phyloP scores from a whole-genome alignment of 106 monocot species.

The Dactylorhiza incarnata region DNA sequence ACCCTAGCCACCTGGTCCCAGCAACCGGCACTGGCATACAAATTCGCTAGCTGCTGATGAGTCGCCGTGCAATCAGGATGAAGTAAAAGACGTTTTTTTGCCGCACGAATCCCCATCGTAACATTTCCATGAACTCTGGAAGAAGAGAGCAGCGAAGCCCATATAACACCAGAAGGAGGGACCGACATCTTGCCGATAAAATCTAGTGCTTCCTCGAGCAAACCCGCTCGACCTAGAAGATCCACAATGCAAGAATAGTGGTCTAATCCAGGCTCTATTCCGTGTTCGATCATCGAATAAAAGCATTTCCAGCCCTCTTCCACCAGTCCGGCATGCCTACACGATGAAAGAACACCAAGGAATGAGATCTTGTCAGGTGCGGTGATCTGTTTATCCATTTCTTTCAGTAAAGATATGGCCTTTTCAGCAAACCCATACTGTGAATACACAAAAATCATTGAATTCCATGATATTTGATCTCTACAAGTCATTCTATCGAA shows the following conservation, averaged over 20 bases:
- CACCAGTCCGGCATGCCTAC: slow-evolving; percentile 43
- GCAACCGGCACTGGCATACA: slow-evolving; percentile 29
- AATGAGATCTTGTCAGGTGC: slow-evolving; percentile 37
- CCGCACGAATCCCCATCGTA: slow-evolving; percentile 47
- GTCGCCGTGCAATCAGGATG: slow-evolving; percentile 48
- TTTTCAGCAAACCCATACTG: slow-evolving; percentile 41
- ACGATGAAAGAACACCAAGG: slow-evolving; percentile 45
- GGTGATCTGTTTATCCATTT: slow-evolving; percentile 20
- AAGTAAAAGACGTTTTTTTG: slow-evolving; percentile 33
- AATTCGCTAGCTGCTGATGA: slow-evolving; percentile 40
- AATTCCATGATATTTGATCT: slow-evolving; percentile 53
- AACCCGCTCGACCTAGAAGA: slow-evolving; percentile 45
- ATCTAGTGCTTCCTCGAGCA: slow-evolving; percentile 34
- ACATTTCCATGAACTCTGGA: slow-evolving; percentile 39
- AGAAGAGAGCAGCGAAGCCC: slow-evolving; percentile 46
- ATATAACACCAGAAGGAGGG: slow-evolving; percentile 37
- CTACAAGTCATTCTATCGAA: slow-evolving; percentile 27
- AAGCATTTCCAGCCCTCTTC: slow-evolving; percentile 30
- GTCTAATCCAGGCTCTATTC: slow-evolving; percentile 34
- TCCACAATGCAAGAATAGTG: slow-evolving; percentile 52
- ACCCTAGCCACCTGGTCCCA: slow-evolving; percentile 36
- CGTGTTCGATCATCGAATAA: slow-evolving; percentile 26
- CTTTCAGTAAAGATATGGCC: slow-evolving; percentile 25
- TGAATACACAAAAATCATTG: slow-evolving; percentile 48
- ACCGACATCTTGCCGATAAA: slow-evolving; percentile 42